Conservation (phyloP, 2,329 filamentous ascomycete species). For the Diaporthe ilicicola region DNA sequence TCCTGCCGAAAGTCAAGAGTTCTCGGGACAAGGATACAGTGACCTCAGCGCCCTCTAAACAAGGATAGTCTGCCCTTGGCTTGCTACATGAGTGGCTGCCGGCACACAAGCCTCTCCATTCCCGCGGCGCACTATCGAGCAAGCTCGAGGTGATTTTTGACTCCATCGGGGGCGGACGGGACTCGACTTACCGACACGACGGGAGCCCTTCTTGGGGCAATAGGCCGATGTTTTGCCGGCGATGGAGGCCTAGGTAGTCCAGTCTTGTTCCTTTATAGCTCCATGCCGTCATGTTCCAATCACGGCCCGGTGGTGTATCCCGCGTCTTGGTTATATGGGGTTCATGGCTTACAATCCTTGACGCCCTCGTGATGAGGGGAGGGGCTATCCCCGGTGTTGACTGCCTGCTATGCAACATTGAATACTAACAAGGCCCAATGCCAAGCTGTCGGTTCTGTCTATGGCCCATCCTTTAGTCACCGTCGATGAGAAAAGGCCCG, state of each 20-base stretch:
- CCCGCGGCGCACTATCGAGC: not conserved
- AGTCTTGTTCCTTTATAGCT: not conserved
- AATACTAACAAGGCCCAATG: not conserved
- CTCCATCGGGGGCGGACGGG: not conserved
- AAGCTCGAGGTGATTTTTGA: not conserved
- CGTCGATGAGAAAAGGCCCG: constrained; percentile 3
- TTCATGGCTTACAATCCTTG: constrained; percentile 8
- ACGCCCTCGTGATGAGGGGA: constrained; percentile 7
- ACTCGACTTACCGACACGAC: constrained; percentile 15
- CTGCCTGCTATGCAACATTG: no score
- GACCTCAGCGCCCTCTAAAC: not conserved
- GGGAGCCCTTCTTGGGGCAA: not conserved
- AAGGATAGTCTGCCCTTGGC: not conserved
- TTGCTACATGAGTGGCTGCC: not conserved
- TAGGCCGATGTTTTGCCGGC: not conserved
- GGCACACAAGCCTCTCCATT: not conserved
- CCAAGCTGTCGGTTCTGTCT: constrained; percentile 2
- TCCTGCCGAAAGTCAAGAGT: not conserved
- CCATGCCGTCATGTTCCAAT: constrained; percentile 3
- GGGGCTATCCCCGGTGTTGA: not conserved
- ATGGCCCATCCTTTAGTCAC: not conserved
- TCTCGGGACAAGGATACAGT: not conserved
- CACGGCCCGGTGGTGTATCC: constrained; percentile 5
- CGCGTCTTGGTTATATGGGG: constrained; percentile 9
- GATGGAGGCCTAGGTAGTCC: not conserved